Percentiles rank a stretch among this genome's conserved stretches.
phyloP scores from a whole-genome alignment of 768 basidiomycete species.

The Lactarius trivialis region DNA sequence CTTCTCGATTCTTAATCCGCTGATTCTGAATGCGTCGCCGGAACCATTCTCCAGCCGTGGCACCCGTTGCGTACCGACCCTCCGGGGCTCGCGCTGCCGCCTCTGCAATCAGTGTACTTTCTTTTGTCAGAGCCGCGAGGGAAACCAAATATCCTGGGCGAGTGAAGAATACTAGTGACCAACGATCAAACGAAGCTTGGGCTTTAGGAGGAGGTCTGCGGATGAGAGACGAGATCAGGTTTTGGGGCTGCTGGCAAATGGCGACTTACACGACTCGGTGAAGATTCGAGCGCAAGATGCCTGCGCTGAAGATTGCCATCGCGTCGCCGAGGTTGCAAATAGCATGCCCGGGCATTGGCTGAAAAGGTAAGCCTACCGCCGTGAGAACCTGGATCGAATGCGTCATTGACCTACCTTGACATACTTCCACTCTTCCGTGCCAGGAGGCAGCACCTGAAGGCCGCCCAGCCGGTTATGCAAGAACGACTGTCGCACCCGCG shows the following conservation, averaged over 20 bases:
- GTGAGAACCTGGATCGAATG: not conserved
- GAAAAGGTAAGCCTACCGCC: not conserved
- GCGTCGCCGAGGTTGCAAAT: slow-evolving; percentile 33
- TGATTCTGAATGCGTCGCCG: slow-evolving; percentile 36
- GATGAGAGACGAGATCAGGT: not conserved
- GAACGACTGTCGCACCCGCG: not conserved
- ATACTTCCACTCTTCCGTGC: slow-evolving; percentile 5
- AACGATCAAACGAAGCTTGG: slow-evolving; percentile 49
- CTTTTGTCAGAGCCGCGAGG: slow-evolving; percentile 46
- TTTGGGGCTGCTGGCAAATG: not conserved
- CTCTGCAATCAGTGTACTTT: slow-evolving; percentile 45
- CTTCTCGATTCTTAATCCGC: slow-evolving; percentile 6
- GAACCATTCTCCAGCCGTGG: slow-evolving; percentile 40
- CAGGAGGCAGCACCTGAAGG: not conserved
- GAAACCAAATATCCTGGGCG: slow-evolving; percentile 51
- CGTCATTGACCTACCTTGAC: not conserved
- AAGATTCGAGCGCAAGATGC: slow-evolving; percentile 30
- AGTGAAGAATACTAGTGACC: slow-evolving; percentile 67
- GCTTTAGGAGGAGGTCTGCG: slow-evolving; percentile 46
- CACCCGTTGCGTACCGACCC: slow-evolving; percentile 31
- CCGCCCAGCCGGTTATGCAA: slow-evolving; percentile 1
- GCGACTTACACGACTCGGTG: slow-evolving; percentile 28
- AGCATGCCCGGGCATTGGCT: slow-evolving; percentile 30
- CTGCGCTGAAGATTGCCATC: slow-evolving; percentile 29
- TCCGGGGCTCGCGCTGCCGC: slow-evolving; percentile 32